phyloP scores from a whole-genome alignment of 208 protist genomes.

The Acanthamoeba polyphaga region DNA sequence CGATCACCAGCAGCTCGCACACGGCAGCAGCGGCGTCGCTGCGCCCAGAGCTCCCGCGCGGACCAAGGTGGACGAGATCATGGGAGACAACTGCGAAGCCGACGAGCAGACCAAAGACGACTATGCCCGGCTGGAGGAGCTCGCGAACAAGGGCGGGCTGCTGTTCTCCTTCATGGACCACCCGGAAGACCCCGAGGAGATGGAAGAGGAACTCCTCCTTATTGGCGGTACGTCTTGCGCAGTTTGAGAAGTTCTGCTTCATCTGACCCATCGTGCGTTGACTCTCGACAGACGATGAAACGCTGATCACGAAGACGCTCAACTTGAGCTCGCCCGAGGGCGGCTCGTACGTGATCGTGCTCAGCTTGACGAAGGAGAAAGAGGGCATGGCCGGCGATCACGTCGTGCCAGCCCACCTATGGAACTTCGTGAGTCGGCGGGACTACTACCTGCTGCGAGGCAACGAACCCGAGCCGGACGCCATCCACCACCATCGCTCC shows the following conservation, averaged over 20 bases:
- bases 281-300: conserved; percentile 63
- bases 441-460: conserved; percentile 69
- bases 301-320: conserved; percentile 75
- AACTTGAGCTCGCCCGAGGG: conserved; percentile 81
- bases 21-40: neutral
- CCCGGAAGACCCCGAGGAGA: conserved; percentile 44
- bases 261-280: neutral
- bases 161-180: conserved; percentile 71
- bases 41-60: neutral
- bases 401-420: conserved; percentile 6
- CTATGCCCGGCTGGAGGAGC: neutral
- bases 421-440: conserved; percentile 40
- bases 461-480: conserved; percentile 5
- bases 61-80: neutral
- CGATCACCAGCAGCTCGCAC: neutral
- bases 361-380: conserved; percentile 78
- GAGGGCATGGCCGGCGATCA: conserved; percentile 26
- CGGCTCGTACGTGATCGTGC: conserved; percentile 82
- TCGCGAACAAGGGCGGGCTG: conserved; percentile 28
- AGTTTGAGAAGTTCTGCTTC: neutral
- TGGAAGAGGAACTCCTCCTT: conserved; percentile 72
- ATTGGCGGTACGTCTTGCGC: neutral
- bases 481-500: neutral
- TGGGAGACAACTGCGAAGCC: neutral
- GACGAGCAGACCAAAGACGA: neutral